These are phyloP conservation scores for Fusarium sp. DNA, from an alignment of 2,329 filamentous ascomycete species.

Conservation along the genomic window DNA sequence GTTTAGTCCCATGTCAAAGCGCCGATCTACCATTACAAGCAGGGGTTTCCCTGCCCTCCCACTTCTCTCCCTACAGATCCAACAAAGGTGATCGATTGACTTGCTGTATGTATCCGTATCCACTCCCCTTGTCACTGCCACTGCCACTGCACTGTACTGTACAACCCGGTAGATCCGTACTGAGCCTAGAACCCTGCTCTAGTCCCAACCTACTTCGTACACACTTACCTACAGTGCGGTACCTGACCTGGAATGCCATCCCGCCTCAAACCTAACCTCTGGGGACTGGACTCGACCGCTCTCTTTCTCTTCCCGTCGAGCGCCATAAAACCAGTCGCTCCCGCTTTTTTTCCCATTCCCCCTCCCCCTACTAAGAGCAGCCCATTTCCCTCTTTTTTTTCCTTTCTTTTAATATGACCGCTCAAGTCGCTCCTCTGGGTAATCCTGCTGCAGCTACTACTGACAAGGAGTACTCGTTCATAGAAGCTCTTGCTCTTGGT, in stretches of 20 bases:
- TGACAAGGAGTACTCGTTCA: constrained; percentile 49
- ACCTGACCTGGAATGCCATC: constrained; percentile 24
- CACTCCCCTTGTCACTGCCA: not conserved
- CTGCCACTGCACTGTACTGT: not conserved
- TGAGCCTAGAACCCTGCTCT: not conserved
- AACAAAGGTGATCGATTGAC: constrained; percentile 13
- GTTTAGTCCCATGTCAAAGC: constrained; percentile 33
- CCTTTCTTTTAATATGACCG: constrained; percentile 39
- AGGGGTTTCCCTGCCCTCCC: constrained; percentile 16
- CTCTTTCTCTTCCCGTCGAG: not conserved
- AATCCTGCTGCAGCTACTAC: constrained; percentile 9
- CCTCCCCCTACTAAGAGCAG: constrained; percentile 16
- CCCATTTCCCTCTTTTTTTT: not conserved
- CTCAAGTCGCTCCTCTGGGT: constrained; percentile 36
- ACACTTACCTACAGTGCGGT: constrained; percentile 14
- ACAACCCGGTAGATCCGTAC: constrained; percentile 42
- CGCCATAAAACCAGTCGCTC: constrained; percentile 45
- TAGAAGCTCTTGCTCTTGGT: constrained; percentile 47
- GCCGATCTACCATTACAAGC: constrained; percentile 16
- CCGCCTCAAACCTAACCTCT: not conserved
- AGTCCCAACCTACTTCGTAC: not conserved
- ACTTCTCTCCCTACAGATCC: not conserved
- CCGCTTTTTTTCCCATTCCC: constrained; percentile 26
- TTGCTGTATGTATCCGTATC: too few relatives aligned
- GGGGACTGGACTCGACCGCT: not conserved